Base-by-base conservation (phyloP, 768 basidiomycete genomes). In the Leccinum truebloodii region DNA sequence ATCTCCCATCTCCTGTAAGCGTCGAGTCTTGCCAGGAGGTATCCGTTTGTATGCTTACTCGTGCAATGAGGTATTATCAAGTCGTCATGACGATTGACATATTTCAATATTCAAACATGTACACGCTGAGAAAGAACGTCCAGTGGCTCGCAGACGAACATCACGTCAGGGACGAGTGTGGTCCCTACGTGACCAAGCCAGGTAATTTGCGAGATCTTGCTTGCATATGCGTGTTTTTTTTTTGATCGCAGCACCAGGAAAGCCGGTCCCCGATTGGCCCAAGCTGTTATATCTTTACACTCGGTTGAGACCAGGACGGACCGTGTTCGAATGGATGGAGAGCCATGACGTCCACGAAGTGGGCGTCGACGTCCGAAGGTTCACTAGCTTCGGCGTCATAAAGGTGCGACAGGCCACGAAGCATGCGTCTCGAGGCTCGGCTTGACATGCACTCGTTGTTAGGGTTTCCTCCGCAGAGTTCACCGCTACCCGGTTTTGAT, bases 21-120 rank as follows among this genome's bases (percentile, higher is more conserved):
- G 1, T 20, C 48, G 14, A 41, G 14, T 49, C 13, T 30, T 28
- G 6, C 48, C 13, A n/a, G 13, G 57, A 28, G 26, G 22, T 12
- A 24, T 48, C 28, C 18, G 30, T n/a, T 41, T 39, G 48, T 51
- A 57, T 44, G 5, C 64, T 68, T 34, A 58, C 39, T 49, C 26
- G 24, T 30, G 59, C 18, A 50, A 26, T n/a, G 63, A 95, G 94
- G 49, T 97, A 94, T 69, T 98, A 98, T 71, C 94, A 97, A 77
- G 94, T 95, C 46, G 87, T 97, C 64, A 94, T 98, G 90, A 90
- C 88, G 63, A 86, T 95, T 57, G 97, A 99, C 76, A 93, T 98
- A 49, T 99, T 99, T 73, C 95, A 97, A 73, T 96, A 90, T 73
- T 94, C 94, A 16, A 98, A 98, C 73, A 94, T 96, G 88, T 99